Evolutionary conservation across 1,284 basidiomycete species (phyloP).

Genomic region (Marasmius fiardii): DNA sequence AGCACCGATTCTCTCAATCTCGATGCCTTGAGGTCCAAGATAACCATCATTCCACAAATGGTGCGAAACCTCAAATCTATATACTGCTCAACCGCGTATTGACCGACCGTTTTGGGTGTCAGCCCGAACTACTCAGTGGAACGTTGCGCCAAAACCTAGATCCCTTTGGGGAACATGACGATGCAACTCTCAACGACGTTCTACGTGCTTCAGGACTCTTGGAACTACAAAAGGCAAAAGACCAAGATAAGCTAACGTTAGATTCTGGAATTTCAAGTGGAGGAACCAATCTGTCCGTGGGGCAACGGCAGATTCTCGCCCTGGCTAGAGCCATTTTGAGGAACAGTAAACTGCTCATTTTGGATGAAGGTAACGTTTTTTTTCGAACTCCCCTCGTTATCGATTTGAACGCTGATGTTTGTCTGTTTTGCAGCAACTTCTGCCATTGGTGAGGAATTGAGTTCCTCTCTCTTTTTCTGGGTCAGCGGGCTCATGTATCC

Average conservation of each 20-base stretch:
- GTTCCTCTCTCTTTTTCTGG: conserved; percentile 1
- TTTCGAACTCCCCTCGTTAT: not conserved
- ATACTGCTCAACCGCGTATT: not conserved
- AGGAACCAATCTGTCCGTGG: conserved; percentile 43
- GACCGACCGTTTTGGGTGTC: not conserved
- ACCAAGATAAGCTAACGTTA: conserved; percentile 21
- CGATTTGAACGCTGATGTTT: not conserved
- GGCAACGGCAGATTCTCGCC: conserved; percentile 36
- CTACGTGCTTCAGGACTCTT: conserved; percentile 36
- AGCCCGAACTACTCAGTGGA: conserved; percentile 48
- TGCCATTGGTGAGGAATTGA: conserved; percentile 26
- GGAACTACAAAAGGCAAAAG: conserved; percentile 31
- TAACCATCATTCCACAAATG: conserved; percentile 62
- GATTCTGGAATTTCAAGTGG: conserved; percentile 33
- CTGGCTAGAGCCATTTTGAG: conserved; percentile 36
- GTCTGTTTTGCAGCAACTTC: conserved; percentile 25
- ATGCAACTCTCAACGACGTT: conserved; percentile 39
- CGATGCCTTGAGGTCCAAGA: conserved; percentile 55
- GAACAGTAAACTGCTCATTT: conserved; percentile 40
- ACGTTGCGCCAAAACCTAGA: conserved; percentile 45
- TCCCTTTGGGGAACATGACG: conserved; percentile 58
- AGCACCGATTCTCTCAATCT: conserved; percentile 53
- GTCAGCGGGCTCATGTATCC: conserved; percentile 10
- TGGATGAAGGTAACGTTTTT: conserved; percentile 52
- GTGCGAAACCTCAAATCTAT: conserved; percentile 19